Base-by-base conservation (phyloP, 257 asterid species). In the Buddleja alternifolia region DNA sequence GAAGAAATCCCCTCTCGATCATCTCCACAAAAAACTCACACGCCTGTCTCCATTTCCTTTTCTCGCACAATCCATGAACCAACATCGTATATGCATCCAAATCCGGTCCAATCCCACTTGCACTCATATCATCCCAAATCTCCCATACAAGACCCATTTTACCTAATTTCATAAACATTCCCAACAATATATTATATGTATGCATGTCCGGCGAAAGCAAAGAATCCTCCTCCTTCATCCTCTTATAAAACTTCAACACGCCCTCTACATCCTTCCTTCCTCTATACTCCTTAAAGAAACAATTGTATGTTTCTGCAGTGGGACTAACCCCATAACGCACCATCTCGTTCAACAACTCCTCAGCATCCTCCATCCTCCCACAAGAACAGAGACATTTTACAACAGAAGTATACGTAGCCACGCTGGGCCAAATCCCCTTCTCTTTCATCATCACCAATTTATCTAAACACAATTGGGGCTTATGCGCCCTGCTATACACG, bases 1-100 rank as follows among this genome's bases (percentile, higher is more conserved):
- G 98, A 37, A 92, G 91, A 75, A 79, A 80, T 9, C 98, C 96
- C 75, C 79, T 90, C 81, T 92, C 97, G 53, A 90, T 88, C 98
- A 90, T 89, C 84, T 92, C 91, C 82, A 86, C 61, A 55, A 92
- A 92, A 44, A 72, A 75, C 72, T 84, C 86, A 36, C 98, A 92
- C 11, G 95, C 97, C 46, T 42, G 82, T 71, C 75, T 79, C 97
- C 97, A 89, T 75, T 82, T 89, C 66, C 72, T 57, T 47, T 75
- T 92, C 75, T 82, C 90, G 23, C 96, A 91, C 71, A 88, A 71
- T 19, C 86, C 95, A 54, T 91, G 97, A 72, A 91, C 72, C 81
- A 91, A 68, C 77, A 83, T 39, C 0, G 96, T 88, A 55, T 86
- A 91, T 15, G 94, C 77, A 75, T 92, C 97, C 82, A 92, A 73